Percentiles rank a stretch among this genome's conserved stretches.
Conservation (phyloP, 1,139 yeast genomes). For the Kurtzmaniella quercitrusa region DNA sequence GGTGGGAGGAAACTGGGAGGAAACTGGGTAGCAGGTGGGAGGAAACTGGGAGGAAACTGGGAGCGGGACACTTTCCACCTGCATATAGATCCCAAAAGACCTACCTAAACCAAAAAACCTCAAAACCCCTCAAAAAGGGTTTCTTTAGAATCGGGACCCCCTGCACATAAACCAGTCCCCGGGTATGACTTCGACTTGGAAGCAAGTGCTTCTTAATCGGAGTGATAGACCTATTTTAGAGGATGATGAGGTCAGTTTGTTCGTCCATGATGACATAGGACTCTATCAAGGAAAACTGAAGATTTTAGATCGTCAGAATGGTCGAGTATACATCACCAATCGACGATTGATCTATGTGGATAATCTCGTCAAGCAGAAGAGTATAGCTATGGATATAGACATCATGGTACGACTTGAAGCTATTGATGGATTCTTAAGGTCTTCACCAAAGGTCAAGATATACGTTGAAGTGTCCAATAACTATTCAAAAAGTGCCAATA, state of each 20-base stretch:
- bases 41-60: no score
- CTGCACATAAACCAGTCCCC: background rate
- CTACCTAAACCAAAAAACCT: no score
- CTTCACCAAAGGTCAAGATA: conserved; percentile 70
- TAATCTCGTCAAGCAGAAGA: conserved; percentile 35
- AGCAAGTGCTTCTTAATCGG: conserved; percentile 32
- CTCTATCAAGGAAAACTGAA: conserved; percentile 69
- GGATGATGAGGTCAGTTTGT: conserved; percentile 37
- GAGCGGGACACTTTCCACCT: background rate
- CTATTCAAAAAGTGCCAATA: background rate
- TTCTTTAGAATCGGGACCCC: no score
- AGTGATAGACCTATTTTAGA: conserved; percentile 45
- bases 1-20: no score
- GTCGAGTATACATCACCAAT: conserved; percentile 74
- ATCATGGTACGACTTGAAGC: conserved; percentile 42
- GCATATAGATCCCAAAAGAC: background rate
- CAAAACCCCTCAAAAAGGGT: background rate
- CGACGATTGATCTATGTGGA: conserved; percentile 72
- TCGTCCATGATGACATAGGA: conserved; percentile 57
- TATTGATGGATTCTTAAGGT: conserved; percentile 63
- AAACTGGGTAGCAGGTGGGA: no score
- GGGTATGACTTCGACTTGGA: conserved; percentile 26
- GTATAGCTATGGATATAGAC: conserved; percentile 49
- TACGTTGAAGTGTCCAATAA: conserved; percentile 14
- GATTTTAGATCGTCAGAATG: conserved; percentile 61